phyloP scores from a whole-genome alignment of 2,329 filamentous ascomycete genomes.

The Stemphylium vesicarium region DNA sequence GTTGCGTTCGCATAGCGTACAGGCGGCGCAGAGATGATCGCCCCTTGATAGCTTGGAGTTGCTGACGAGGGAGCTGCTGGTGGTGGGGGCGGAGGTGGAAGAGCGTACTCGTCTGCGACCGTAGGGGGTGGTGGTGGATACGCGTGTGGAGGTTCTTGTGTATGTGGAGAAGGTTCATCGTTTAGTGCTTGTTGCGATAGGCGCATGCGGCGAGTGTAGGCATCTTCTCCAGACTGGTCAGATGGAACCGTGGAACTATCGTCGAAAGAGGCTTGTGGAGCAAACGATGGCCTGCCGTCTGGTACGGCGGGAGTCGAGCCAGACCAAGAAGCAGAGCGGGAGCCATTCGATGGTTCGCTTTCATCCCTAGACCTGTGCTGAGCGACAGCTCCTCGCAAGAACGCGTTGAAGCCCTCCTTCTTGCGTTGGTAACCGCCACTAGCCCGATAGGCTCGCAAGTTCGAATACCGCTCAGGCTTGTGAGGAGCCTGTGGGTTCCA shows the following conservation, averaged over 20 bases:
- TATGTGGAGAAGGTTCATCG: constrained; percentile 11
- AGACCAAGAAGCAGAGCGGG: constrained; percentile 19
- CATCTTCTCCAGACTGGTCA: constrained; percentile 36
- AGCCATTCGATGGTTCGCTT: constrained; percentile 19
- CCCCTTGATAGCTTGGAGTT: constrained; percentile 46
- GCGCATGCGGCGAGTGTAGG: constrained; percentile 30
- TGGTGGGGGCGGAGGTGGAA: constrained; percentile 26
- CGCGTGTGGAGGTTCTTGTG: not conserved
- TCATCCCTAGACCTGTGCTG: constrained; percentile 18
- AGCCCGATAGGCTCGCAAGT: constrained; percentile 35
- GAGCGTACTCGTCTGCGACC: constrained; percentile 15
- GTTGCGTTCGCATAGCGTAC: constrained; percentile 71
- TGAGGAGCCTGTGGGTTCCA: constrained; percentile 54
- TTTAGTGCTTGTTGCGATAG: constrained; percentile 20
- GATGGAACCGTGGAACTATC: constrained; percentile 46
- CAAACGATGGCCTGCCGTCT: constrained; percentile 50
- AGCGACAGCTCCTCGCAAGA: constrained; percentile 26
- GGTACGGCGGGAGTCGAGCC: constrained; percentile 17
- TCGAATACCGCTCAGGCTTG: constrained; percentile 33
- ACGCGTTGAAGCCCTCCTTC: constrained; percentile 33
- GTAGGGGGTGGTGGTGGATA: constrained; percentile 22
- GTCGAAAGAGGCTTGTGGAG: constrained; percentile 52
- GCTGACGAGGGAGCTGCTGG: constrained; percentile 52
- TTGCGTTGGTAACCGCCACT: constrained; percentile 34
- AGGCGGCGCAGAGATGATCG: constrained; percentile 77